Evolutionary conservation across 1,139 yeast species (phyloP), one percentile per base, ranked within the genome.

Genomic region (Pichia sp.): DNA sequence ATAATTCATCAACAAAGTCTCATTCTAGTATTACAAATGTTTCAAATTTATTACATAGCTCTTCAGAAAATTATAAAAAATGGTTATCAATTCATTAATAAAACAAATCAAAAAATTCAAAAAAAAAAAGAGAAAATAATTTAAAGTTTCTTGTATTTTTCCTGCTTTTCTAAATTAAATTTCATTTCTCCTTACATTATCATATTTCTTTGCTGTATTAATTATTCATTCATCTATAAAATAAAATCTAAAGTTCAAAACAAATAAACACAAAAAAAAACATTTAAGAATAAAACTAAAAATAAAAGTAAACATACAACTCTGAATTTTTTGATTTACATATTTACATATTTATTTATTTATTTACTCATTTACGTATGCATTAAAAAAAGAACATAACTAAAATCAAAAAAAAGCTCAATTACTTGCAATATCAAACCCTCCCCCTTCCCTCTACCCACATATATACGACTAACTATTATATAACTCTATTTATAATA

Each of bases 11-110:
- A 2, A 5, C 41, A 19, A 36, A 27, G 42, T 13, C 42, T 14
- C 43, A 51, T 41, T 27, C 48, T 11, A 49, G 48, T 27, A 46
- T 62, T 19, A 60, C 66, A 28, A 62, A 59, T 51, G 59, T 65
- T 19, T 58, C 66, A 36, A 64, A 63, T 46, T 51, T 65, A 46
- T 50, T 63, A n/a, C 58, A 57, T 39, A 58, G 63, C 44, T 61
- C 69, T 19, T 62, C 67, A 7, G 66, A 63, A 46, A 65, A 65
- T 46, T 65, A 66, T 52, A 62, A 60, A 48, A 65, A 55, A 49
- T 65, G 68, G 69, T 55, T 66, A 27, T 62, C 67, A 56, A 62
- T 51, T 33, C 65, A 62, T 43, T 61, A 53, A 51, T 29, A n/a
- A 27, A n/a, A 2, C 2, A 6, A 34, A 33, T 4, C 25, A 22